Base-by-base conservation (phyloP, 2,329 filamentous ascomycete genomes). In the Endothia cerciana region DNA sequence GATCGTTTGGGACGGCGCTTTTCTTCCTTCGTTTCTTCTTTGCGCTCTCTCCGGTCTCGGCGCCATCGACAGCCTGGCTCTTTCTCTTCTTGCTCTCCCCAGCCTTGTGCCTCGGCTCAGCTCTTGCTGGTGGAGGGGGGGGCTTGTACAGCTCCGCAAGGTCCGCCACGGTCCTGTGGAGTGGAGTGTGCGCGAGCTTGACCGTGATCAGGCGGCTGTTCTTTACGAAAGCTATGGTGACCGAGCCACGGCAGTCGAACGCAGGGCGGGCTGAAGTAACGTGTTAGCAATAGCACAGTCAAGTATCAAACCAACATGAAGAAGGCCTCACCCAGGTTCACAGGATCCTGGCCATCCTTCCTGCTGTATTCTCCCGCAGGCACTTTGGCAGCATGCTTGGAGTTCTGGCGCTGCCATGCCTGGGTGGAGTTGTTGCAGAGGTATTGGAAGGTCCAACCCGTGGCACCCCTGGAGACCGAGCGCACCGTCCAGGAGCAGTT, bases 91-190 rank as follows among this genome's bases (percentile, higher is more conserved):
- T 74, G 69, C 63, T 62, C 66, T 62, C 66, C 72, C 61, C 69
- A 74, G 70, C 51, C 66, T 72, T 76, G 58, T 69, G 72, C 65
- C 68, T 69, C 11, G 68, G 49, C 15, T 64, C 63, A 40, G 69
- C 71, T 68, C 72, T 71, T 68, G 66, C 74, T 47, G 74, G 72
- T 6, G 74, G 72, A 6, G 82, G 81, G 17, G 80, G 77, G 5
- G 83, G 85, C 36, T 79, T 78, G 62, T 84, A 81, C 45, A 79
- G 74, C 4, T 82, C 79, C 11, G 80, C 77, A 30, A 87, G 74
- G 57, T 87, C 75, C 1, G 75, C 79, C 4, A 88, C 84, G 0
- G 84, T 85, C 71, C 79, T 82, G 72, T 88, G 86, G n/a, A 87
- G 71, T 3, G 81, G 82, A 0, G 82, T 85, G 70, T 88, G 86